phyloP scores from a whole-genome alignment of 768 basidiomycete genomes.

The Artomyces pyxidatus region DNA sequence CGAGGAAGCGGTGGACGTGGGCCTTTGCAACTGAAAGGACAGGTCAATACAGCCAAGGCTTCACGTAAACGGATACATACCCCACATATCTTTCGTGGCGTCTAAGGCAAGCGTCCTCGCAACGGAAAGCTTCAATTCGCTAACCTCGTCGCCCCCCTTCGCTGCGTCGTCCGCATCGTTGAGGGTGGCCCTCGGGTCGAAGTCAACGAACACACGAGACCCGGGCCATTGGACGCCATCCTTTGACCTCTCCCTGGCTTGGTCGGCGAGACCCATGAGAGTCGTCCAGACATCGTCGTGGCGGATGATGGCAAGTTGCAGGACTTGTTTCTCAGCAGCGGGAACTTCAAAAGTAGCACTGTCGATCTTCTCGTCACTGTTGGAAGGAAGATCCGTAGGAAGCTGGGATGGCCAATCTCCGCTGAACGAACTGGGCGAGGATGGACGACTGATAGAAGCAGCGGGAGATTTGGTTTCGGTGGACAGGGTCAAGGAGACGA shows the following conservation, averaged over 20 bases:
- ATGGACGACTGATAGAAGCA: background rate
- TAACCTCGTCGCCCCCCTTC: background rate
- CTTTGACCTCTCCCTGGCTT: background rate
- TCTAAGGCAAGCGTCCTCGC: slow-evolving; percentile 10
- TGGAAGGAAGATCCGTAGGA: background rate
- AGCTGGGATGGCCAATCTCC: background rate
- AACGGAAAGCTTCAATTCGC: slow-evolving; percentile 1
- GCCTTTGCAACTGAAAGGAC: slow-evolving; percentile 5
- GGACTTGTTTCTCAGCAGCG: slow-evolving; percentile 3
- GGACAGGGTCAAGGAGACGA: slow-evolving; percentile 13
- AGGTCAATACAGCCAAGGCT: no score
- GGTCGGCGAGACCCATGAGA: slow-evolving; percentile 5
- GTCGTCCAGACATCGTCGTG: slow-evolving; percentile 5
- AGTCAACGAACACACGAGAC: slow-evolving; percentile 9
- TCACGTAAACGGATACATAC: no score
- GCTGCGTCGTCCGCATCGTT: background rate
- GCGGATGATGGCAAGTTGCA: slow-evolving; percentile 12
- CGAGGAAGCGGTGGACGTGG: slow-evolving; percentile 8
- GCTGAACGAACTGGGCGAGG: no score
- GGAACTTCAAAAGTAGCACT: background rate
- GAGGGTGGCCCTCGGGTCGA: slow-evolving; percentile 6
- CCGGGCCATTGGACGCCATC: slow-evolving; percentile 10
- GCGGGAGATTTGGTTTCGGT: background rate
- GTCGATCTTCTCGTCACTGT: no score
- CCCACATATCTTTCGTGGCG: slow-evolving; percentile 2